Base-by-base conservation (phyloP, 495 filamentous ascomycete genomes). In the Neurospora sp. region DNA sequence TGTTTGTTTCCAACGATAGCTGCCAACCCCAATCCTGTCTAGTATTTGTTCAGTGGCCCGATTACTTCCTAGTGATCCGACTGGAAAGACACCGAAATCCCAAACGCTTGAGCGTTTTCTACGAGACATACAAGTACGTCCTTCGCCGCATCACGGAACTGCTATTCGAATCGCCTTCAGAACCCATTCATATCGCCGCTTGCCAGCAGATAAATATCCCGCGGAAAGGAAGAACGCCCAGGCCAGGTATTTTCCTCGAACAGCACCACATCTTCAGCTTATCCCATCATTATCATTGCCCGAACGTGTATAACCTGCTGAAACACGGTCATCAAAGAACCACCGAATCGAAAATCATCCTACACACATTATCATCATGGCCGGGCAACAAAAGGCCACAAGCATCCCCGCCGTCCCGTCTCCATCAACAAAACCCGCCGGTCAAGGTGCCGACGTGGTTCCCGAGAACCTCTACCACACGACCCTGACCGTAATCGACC, bases 401-500 rank as follows among this genome's bases (percentile, higher is more conserved):
- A 22, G 20, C 20, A 22, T 22, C 20, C 20, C 20, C 20, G 20
- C 69, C 16, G 27, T 14, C 20, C 22, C 9, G 22, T 14, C 9
- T 12, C 9, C 48, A 6, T 59, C 48, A 31, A 59, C 22, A 31
- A 59, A 61, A 61, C 12, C 53, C 22, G 53, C 53, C 22, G 53
- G 22, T 61, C 22, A 16, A 61, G 14, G 22, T 31, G 53, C 53
- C 53, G 53, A 6, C 1, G 53, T 37, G 8, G 40, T 76, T 22
- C 77, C 79, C 0, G 78, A 82, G 53, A 59, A 75, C 14, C 78
- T 85, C 9, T 85, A 75, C 76, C 82, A 83, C 73, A 81, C 82
- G 35, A 80, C 78, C 44, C 72, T 83, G 17, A 83, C 80, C 3
- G 78, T 84, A 7, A 78, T 78, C 70, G 79, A 82, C 71, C 79